These are phyloP conservation scores for Boletus rubescentipes DNA, from an alignment of 768 basidiomycete genomes.

Conservation along the genomic window DNA sequence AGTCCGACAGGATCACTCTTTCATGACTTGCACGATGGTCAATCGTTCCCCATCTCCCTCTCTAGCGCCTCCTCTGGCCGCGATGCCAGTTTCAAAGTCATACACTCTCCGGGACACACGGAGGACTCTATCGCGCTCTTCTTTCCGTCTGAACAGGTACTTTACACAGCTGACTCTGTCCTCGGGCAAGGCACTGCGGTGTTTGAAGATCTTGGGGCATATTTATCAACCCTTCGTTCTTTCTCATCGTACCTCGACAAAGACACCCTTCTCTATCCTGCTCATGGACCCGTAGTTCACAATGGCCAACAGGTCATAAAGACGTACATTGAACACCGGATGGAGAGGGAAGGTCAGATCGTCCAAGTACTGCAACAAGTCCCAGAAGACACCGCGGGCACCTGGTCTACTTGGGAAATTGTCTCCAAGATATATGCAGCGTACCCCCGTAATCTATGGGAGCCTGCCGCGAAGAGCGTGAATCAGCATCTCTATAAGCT, in stretches of 20 bases:
- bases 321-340: constrained; percentile 77
- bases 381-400: constrained; percentile 17
- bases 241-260: constrained; percentile 47
- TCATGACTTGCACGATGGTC: constrained; percentile 59
- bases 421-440: constrained; percentile 66
- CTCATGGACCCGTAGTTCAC: constrained; percentile 77
- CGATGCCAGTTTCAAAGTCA: constrained; percentile 47
- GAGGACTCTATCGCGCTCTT: constrained; percentile 78
- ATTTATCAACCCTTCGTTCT: constrained; percentile 60
- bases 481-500: constrained; percentile 75
- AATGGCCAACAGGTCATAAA: constrained; percentile 61
- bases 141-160: constrained; percentile 63
- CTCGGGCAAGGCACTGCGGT: constrained; percentile 89
- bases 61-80: not conserved
- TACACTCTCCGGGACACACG: constrained; percentile 92
- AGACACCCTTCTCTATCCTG: constrained; percentile 72
- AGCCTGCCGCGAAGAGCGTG: constrained; percentile 68
- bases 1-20: constrained; percentile 42
- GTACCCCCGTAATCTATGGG: constrained; percentile 71
- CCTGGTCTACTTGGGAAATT: constrained; percentile 65
- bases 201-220: constrained; percentile 78
- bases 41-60: constrained; percentile 43
- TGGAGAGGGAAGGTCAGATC: constrained; percentile 80
- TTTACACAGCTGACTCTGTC: constrained; percentile 91
- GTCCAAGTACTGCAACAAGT: constrained; percentile 46